Percentiles rank a stretch among this genome's conserved stretches.
Conservation (phyloP, 176 grass and related monocot species). For the Aegilops sharonensis region DNA sequence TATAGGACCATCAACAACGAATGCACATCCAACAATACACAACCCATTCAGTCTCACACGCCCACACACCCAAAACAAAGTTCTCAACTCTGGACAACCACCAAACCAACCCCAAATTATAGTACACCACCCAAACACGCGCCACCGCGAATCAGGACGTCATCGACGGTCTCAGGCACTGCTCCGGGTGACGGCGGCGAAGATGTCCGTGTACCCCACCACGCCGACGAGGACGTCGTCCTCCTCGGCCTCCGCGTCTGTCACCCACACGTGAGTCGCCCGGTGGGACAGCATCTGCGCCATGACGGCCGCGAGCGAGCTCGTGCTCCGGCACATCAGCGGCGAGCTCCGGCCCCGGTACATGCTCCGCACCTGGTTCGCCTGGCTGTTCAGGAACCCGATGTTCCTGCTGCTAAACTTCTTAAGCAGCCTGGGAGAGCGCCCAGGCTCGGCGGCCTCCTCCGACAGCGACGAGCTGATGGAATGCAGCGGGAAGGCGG, state of each 20-base stretch:
- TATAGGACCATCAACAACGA: too few species aligned
- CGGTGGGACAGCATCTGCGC: constrained; percentile 92
- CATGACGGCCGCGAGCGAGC: constrained; percentile 85
- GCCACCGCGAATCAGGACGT: not conserved
- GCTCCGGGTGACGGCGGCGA: constrained; percentile 65
- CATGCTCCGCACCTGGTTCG: constrained; percentile 54
- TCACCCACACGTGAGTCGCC: constrained; percentile 93
- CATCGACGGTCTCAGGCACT: not conserved
- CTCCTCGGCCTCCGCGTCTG: constrained; percentile 51
- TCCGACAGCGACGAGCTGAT: constrained; percentile 36
- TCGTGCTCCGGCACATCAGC: constrained; percentile 75
- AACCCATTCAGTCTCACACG: too few species aligned
- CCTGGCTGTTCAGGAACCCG: constrained; percentile 61
- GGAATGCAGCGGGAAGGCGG: constrained; percentile 6
- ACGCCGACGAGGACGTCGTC: constrained; percentile 67
- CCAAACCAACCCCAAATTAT: too few species aligned
- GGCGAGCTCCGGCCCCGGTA: constrained; percentile 66
- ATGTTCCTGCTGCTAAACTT: constrained; percentile 95
- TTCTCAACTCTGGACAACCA: too few species aligned
- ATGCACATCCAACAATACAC: too few species aligned
- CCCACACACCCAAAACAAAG: too few species aligned
- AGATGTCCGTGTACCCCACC: constrained; percentile 83
- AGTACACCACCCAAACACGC: too few species aligned
- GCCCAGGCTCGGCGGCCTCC: constrained; percentile 13
- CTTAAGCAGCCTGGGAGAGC: constrained; percentile 44